Percentiles rank a stretch among this genome's conserved stretches.
Conservation (phyloP, 345 rosid genomes). For the Rhodomyrtus tomentosa region DNA sequence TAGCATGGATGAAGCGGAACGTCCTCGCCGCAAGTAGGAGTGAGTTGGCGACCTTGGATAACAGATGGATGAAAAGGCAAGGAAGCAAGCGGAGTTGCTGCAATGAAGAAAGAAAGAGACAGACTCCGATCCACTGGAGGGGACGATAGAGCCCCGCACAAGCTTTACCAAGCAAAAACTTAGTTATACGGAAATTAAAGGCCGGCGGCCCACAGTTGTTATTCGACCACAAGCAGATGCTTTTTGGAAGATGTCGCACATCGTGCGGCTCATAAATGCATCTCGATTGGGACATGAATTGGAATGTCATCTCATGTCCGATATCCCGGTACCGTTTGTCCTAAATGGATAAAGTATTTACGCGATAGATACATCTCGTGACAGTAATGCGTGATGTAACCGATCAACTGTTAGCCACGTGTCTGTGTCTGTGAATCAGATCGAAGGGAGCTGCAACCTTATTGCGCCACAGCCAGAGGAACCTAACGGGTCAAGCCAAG, state of each 20-base stretch:
- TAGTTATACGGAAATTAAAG: background rate
- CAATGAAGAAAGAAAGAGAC: too few species aligned
- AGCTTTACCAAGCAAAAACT: background rate
- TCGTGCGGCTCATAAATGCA: too few species aligned
- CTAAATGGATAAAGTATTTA: background rate
- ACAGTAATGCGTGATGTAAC: background rate
- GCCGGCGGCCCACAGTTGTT: background rate
- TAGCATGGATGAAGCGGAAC: too few species aligned
- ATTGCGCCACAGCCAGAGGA: background rate
- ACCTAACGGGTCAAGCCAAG: background rate
- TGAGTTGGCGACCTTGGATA: too few species aligned
- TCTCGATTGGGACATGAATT: background rate
- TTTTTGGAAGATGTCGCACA: too few species aligned
- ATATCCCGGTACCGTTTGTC: background rate
- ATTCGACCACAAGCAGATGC: background rate
- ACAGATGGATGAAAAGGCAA: too few species aligned
- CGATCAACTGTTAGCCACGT: background rate
- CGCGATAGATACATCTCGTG: background rate
- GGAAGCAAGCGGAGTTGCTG: too few species aligned
- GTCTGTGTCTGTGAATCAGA: background rate
- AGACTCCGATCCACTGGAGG: too few species aligned
- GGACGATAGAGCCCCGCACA: too few species aligned
- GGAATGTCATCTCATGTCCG: background rate
- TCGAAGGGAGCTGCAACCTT: background rate
- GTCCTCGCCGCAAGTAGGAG: too few species aligned